Base-by-base conservation (phyloP, 495 filamentous ascomycete genomes). In the Cetradonia linearis region DNA sequence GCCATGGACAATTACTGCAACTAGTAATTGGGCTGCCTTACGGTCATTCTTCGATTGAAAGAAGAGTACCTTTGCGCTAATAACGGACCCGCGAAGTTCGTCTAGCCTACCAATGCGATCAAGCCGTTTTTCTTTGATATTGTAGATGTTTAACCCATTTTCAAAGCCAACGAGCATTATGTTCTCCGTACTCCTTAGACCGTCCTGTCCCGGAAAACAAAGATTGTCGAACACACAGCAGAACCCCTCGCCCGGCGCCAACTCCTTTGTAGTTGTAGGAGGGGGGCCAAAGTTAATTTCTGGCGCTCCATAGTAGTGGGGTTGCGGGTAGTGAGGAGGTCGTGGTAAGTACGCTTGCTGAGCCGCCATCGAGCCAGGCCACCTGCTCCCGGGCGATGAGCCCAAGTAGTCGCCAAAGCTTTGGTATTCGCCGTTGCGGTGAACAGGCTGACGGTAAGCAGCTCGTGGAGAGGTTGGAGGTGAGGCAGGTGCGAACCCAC, bases 201-300 rank as follows among this genome's bases (percentile, higher is more conserved):
- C 71, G 68, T 81, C 72, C 66, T 72, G 62, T 55, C 76, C 70
- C 10, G 75, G 69, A 47, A 73, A 77, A 3, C 80, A 71, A 23
- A 93, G 72, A 18, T 73, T 80, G 67, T 93, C 89, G 65, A 92
- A 90, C n/a, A 84, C 83, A 67, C 88, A 93, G 67, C 83, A 87
- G 46, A 84, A 88, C 14, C 86, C 85, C 33, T 82, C 78, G 4
- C 82, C 84, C 6, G 87, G 81, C 57, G 77, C 72, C 52, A 80
- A 71, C 20, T 79, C 69, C 55, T 53, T 50, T 75, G 18, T 72
- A 62, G 59, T 70, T 72, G 14, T 66, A 16, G 49, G 20, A 37
- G 36, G 62, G 47, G 70, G 40, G 42, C 76, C 67, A 58, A 79
- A 63, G 40, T 83, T 77, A 25, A 83, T 71, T 25, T 84, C 77